These are phyloP conservation scores for Porphyra umbilicalis DNA, from an alignment of 31 red algal species.

Conservation along the genomic window DNA sequence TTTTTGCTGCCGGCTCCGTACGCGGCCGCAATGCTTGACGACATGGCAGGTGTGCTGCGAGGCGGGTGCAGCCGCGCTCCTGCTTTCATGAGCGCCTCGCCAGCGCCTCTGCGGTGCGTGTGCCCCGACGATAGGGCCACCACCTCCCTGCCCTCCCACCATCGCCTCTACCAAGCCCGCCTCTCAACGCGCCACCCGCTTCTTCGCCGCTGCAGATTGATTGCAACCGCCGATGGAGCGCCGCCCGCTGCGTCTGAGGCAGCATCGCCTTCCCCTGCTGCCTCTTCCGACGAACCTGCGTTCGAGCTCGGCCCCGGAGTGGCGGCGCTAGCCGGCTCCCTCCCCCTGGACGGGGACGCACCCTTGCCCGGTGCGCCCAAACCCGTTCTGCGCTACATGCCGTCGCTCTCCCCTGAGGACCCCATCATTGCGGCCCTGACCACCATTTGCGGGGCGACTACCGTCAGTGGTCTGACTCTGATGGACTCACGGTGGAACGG, in stretches of 20 bases:
- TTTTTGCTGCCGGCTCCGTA: too few species aligned
- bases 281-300: not conserved
- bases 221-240: not conserved
- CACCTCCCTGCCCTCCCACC: too few species aligned
- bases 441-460: not conserved
- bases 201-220: not conserved
- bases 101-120: too few species aligned
- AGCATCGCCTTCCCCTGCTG: not conserved
- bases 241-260: not conserved
- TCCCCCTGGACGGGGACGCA: not conserved
- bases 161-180: too few species aligned
- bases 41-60: too few species aligned
- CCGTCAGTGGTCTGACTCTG: not conserved
- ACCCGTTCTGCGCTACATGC: not conserved
- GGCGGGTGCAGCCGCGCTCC: too few species aligned
- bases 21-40: too few species aligned
- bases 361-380: not conserved
- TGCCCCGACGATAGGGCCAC: too few species aligned
- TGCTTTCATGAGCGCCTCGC: too few species aligned
- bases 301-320: not conserved
- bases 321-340: not conserved
- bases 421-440: not conserved
- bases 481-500: slow-evolving; percentile 13
- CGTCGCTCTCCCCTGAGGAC: not conserved
- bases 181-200: too few species aligned